Conservation (phyloP, 1,284 basidiomycete genomes). For the Austroboletus novae-zelandiae region DNA sequence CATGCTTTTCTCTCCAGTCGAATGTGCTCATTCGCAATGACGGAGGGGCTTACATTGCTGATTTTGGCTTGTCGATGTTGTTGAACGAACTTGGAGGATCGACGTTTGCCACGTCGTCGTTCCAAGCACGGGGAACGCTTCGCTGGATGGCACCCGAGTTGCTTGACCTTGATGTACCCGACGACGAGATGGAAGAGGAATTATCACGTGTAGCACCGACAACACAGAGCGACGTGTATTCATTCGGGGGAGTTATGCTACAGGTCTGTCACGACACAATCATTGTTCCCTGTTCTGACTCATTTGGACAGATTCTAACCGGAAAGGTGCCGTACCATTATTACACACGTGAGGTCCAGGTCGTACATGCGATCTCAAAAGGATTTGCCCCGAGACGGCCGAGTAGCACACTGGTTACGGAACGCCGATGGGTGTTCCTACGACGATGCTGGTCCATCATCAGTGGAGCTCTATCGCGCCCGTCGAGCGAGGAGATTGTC, state of each 20-base stretch:
- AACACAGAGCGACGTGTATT: conserved; percentile 14
- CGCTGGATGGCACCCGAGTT: conserved; percentile 21
- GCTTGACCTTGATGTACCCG: conserved; percentile 7
- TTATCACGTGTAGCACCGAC: neutral
- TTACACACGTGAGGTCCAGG: conserved; percentile 6
- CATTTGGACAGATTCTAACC: conserved; percentile 5
- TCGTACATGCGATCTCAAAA: conserved; percentile 6
- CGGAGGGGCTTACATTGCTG: conserved; percentile 11
- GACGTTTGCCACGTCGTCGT: conserved; percentile 12
- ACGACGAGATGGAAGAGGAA: conserved; percentile 3
- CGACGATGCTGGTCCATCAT: conserved; percentile 9
- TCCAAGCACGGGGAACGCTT: conserved; percentile 9
- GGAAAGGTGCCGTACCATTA: conserved; percentile 17
- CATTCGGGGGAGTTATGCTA: conserved; percentile 16
- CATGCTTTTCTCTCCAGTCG: conserved; percentile 9
- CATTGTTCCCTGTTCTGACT: neutral
- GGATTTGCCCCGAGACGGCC: conserved; percentile 12
- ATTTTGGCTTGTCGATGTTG: conserved; percentile 19
- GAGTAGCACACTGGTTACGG: conserved; percentile 4
- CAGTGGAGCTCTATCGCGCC: conserved; percentile 2
- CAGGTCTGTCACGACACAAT: conserved; percentile 4
- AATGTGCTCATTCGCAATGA: conserved; percentile 16
- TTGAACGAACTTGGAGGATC: conserved; percentile 16
- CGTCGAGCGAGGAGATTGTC: conserved; percentile 8
- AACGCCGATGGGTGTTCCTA: neutral